Evolutionary conservation across 169 alveolate species (phyloP).

Genomic region (Plasmodium vinckei): DNA sequence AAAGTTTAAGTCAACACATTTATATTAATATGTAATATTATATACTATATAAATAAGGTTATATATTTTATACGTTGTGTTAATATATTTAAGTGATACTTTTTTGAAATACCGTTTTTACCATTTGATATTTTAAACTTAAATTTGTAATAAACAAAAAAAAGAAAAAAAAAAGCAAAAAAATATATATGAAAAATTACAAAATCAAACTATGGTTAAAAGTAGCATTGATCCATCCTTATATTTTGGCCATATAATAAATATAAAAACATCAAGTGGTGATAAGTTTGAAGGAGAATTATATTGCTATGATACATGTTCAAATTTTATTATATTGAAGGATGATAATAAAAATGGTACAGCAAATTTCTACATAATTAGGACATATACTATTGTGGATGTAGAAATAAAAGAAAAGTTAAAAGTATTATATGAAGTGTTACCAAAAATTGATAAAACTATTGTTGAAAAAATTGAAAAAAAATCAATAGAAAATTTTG

Average conservation of each 20-base stretch:
- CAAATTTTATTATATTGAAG: slow-evolving; percentile 26
- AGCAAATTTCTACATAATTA: slow-evolving; percentile 47
- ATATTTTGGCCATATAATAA: slow-evolving; percentile 37
- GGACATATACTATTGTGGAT: slow-evolving; percentile 32
- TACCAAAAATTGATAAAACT: slow-evolving; percentile 30
- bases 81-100: too few relatives aligned
- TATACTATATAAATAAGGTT: background rate
- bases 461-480: slow-evolving; percentile 55
- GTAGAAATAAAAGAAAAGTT: slow-evolving; percentile 24
- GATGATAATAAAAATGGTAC: slow-evolving; percentile 61
- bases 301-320: slow-evolving; percentile 42
- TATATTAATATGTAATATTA: background rate
- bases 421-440: slow-evolving; percentile 12
- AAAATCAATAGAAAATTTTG: slow-evolving; percentile 38
- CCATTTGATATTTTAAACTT: background rate
- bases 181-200: slow-evolving; percentile 7
- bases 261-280: slow-evolving; percentile 35
- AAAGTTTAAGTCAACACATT: background rate
- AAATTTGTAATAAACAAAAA: slow-evolving; percentile 7
- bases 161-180: background rate
- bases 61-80: background rate
- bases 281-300: slow-evolving; percentile 58
- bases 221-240: slow-evolving; percentile 49
- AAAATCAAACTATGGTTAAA: slow-evolving; percentile 44
- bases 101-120: slow-evolving; percentile 6